A percentile compares a stretch with the other conserved stretches of the same genome.
phyloP scores from a whole-genome alignment of 345 rosid species.

The Mallotus nudiflorus region DNA sequence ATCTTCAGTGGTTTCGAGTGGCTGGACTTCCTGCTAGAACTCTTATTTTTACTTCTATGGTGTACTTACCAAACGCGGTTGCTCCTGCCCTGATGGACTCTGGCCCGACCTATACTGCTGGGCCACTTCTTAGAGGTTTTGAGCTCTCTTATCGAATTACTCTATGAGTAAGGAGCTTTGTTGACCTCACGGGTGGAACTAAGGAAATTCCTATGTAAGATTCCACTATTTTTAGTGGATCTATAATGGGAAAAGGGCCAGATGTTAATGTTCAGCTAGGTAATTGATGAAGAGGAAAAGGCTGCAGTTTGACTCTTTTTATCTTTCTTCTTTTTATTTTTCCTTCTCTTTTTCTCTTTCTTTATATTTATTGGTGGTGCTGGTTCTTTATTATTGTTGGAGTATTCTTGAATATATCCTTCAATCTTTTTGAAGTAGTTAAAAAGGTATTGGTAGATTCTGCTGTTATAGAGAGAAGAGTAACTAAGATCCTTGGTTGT shows the following conservation, averaged over 20 bases:
- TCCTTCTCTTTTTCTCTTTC: no score
- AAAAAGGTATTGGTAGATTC: constrained; percentile 1
- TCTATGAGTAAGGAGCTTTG: constrained; percentile 80
- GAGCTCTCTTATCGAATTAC: constrained; percentile 67
- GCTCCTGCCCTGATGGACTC: constrained; percentile 67
- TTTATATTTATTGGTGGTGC: not conserved
- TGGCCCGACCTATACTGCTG: constrained; percentile 56
- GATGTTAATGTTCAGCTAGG: constrained; percentile 70
- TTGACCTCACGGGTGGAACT: constrained; percentile 55
- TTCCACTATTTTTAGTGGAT: constrained; percentile 62
- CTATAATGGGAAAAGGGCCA: constrained; percentile 89
- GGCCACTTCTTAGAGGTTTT: constrained; percentile 69
- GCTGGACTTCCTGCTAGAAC: constrained; percentile 13
- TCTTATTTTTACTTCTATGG: constrained; percentile 27
- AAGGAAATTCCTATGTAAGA: constrained; percentile 49
- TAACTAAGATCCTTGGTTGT: not conserved
- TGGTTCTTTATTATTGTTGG: not conserved
- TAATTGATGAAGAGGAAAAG: constrained; percentile 24
- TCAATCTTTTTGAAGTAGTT: constrained; percentile 68
- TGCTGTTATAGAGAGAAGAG: constrained; percentile 18
- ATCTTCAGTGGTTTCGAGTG: constrained; percentile 13
- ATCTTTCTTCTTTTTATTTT: constrained; percentile 45
- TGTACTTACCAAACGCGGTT: constrained; percentile 79
- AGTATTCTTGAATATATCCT: constrained; percentile 55
- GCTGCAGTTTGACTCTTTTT: constrained; percentile 29